Conservation (phyloP, 2,329 filamentous ascomycete genomes). For the Monilinia fructigena region DNA sequence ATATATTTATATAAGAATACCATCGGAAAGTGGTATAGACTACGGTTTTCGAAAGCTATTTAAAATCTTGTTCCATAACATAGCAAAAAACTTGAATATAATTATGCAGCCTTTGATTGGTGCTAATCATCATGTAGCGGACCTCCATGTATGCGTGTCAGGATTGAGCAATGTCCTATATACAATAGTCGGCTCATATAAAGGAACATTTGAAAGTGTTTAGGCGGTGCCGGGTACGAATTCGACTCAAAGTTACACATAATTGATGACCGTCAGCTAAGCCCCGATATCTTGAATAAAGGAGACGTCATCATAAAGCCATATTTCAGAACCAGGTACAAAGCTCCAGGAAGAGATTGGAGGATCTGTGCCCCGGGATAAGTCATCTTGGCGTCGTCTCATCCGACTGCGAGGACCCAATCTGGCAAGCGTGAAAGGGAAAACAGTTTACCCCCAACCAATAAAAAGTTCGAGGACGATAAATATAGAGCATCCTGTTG, state of each 20-base stretch:
- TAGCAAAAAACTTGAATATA: background rate
- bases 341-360: background rate
- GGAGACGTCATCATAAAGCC: background rate
- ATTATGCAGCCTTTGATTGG: slow-evolving; percentile 16
- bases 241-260: background rate
- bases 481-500: background rate
- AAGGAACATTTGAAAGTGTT: background rate
- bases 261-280: background rate
- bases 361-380: background rate
- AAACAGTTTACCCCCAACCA: background rate
- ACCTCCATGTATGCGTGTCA: background rate
- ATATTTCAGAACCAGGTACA: background rate
- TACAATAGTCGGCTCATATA: background rate
- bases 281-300: background rate
- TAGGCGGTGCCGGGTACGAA: background rate
- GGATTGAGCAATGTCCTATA: background rate
- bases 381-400: background rate
- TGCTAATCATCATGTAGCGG: background rate
- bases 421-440: background rate
- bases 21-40: background rate
- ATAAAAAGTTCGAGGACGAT: background rate
- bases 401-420: background rate
- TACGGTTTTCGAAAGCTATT: background rate
- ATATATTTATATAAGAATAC: background rate
- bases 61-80: background rate